Percentiles rank a stretch among this genome's conserved stretches.
Evolutionary conservation across 768 basidiomycete species (phyloP).

Genomic region (Kwoniella dendrophila): DNA sequence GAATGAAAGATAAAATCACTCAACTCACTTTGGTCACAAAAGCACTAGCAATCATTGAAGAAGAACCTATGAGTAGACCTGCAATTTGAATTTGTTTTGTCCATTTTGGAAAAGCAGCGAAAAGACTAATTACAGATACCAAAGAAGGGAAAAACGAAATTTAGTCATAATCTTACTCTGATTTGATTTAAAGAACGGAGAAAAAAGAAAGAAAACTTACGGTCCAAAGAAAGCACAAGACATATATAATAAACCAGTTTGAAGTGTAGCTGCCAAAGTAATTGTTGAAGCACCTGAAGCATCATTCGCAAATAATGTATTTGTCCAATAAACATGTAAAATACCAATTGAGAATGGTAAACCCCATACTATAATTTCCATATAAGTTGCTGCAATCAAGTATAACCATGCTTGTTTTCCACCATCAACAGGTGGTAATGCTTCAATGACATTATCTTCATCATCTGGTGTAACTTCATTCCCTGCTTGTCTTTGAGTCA

Average conservation of each 20-base stretch:
- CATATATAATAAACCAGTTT: conserved; percentile 48
- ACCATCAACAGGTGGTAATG: conserved; percentile 31
- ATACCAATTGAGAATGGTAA: conserved; percentile 52
- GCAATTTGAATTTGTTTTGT: conserved; percentile 27
- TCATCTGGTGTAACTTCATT: conserved; percentile 6
- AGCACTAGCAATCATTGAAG: conserved; percentile 35
- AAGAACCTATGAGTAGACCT: conserved; percentile 30
- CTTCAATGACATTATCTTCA: conserved; percentile 3
- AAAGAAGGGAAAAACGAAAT: too few relatives aligned
- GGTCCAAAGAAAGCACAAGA: conserved; percentile 40
- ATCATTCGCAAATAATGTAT: conserved; percentile 35
- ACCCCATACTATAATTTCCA: conserved; percentile 48
- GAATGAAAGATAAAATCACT: neutral
- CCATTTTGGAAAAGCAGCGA: conserved; percentile 37
- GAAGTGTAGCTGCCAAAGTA: conserved; percentile 48
- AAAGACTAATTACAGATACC: conserved; percentile 18
- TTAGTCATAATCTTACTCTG: too few relatives aligned
- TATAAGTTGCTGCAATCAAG: conserved; percentile 40
- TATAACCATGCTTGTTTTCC: conserved; percentile 48
- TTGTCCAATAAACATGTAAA: conserved; percentile 48
- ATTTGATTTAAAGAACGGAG: too few relatives aligned
- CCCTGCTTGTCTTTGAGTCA: neutral
- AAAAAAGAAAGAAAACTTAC: conserved; percentile 25
- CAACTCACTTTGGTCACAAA: conserved; percentile 42
- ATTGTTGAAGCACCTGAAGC: conserved; percentile 31